phyloP scores from a whole-genome alignment of 768 basidiomycete species.

The Rossbeevera mucosa region DNA sequence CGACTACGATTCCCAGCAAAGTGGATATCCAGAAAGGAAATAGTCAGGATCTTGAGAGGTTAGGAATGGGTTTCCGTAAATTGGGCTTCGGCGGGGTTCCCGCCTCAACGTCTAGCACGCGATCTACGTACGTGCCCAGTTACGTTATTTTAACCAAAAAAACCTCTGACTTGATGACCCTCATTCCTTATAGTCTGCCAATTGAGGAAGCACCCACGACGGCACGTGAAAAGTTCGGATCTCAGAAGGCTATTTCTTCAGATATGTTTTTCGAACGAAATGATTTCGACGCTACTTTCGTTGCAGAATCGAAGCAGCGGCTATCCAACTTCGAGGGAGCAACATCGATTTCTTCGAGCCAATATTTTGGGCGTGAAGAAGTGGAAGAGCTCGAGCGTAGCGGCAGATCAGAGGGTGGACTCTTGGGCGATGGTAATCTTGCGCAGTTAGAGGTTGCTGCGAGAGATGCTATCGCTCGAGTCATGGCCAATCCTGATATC shows the following conservation, averaged over 20 bases:
- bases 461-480: conserved; percentile 66
- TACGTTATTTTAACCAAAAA: background rate
- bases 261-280: conserved; percentile 96
- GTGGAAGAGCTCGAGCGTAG: conserved; percentile 46
- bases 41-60: conserved; percentile 48
- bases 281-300: conserved; percentile 69
- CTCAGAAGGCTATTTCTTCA: conserved; percentile 93
- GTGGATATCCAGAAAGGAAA: conserved; percentile 37
- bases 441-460: conserved; percentile 63
- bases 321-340: conserved; percentile 87
- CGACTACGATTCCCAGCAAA: conserved; percentile 24
- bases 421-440: conserved; percentile 45
- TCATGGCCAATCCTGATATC: conserved; percentile 82
- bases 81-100: conserved; percentile 86
- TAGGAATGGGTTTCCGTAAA: conserved; percentile 69
- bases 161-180: background rate
- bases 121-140: conserved; percentile 31
- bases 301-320: conserved; percentile 75
- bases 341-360: conserved; percentile 88
- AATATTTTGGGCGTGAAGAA: conserved; percentile 94
- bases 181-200: conserved; percentile 16
- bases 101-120: conserved; percentile 46
- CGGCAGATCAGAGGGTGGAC: conserved; percentile 51
- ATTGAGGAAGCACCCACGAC: conserved; percentile 64
- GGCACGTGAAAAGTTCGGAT: conserved; percentile 87